These are phyloP conservation scores for Parachaetomium inaequale DNA, from an alignment of 495 filamentous ascomycete species.

Conservation along the genomic window DNA sequence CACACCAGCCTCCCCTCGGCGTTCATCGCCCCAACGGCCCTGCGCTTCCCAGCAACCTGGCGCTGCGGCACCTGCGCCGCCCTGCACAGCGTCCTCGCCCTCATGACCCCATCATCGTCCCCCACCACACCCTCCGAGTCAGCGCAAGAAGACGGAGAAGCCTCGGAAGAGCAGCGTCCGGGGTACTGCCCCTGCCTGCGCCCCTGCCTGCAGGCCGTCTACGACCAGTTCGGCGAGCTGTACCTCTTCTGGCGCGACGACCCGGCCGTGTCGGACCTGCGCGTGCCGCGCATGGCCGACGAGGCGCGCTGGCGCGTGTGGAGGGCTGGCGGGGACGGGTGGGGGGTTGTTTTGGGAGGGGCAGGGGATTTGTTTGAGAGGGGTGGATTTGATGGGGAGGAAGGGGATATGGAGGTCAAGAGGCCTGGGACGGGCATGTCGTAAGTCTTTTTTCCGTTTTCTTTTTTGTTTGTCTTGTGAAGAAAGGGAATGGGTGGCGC, in stretches of 20 bases:
- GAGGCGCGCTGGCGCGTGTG: slow-evolving; percentile 31
- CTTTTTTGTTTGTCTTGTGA: neutral
- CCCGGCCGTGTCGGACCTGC: slow-evolving; percentile 28
- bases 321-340: slow-evolving; percentile 27
- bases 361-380: too few species aligned
- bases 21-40: neutral
- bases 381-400: neutral
- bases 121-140: neutral
- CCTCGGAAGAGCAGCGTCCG: neutral
- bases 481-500: neutral
- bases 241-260: slow-evolving; percentile 34
- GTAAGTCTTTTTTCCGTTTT: neutral
- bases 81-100: slow-evolving; percentile 13
- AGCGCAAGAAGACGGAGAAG: neutral
- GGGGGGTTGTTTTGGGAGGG: neutral
- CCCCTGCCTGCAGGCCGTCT: slow-evolving; percentile 32
- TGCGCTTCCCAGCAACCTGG: slow-evolving; percentile 26
- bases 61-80: slow-evolving; percentile 29
- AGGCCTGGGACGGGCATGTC: slow-evolving; percentile 1
- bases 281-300: slow-evolving; percentile 25
- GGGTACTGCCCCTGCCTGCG: slow-evolving; percentile 19
- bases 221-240: slow-evolving; percentile 34
- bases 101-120: slow-evolving; percentile 10
- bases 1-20: neutral
- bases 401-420: neutral